Evolutionary conservation across 371 early-diverging fungal species (phyloP).

Genomic region (Haplosporangium sp.): DNA sequence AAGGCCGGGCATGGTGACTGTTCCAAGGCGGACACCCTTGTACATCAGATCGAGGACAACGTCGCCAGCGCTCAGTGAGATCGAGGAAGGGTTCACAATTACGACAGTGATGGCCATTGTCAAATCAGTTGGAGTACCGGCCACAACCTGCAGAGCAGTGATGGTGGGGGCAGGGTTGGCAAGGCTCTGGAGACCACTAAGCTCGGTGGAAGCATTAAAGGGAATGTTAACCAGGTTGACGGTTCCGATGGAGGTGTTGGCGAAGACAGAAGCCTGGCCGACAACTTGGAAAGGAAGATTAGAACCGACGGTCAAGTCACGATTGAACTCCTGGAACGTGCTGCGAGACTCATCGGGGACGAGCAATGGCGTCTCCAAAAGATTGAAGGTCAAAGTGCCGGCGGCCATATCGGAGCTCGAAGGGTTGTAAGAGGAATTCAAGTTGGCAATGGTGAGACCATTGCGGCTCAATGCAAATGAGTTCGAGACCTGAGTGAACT

Average conservation of each 20-base stretch:
- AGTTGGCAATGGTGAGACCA: slow-evolving; percentile 58
- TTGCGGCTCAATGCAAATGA: slow-evolving; percentile 61
- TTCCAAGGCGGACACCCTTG: slow-evolving; percentile 57
- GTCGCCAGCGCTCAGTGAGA: slow-evolving; percentile 62
- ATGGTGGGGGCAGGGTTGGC: slow-evolving; percentile 62
- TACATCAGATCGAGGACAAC: slow-evolving; percentile 59
- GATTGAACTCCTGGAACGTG: slow-evolving; percentile 62
- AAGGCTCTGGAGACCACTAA: slow-evolving; percentile 65
- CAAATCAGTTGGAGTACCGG: slow-evolving; percentile 56
- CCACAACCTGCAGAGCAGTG: slow-evolving; percentile 60
- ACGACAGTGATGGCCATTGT: slow-evolving; percentile 60
- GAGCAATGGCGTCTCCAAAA: slow-evolving; percentile 55
- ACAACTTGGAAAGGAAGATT: slow-evolving; percentile 59
- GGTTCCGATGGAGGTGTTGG: slow-evolving; percentile 62
- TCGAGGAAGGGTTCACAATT: slow-evolving; percentile 65
- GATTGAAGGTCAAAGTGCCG: slow-evolving; percentile 62
- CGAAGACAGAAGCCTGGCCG: slow-evolving; percentile 61
- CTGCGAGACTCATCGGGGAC: slow-evolving; percentile 55
- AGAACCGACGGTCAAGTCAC: slow-evolving; percentile 58
- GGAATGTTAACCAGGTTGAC: slow-evolving; percentile 62
- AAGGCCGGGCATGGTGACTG: slow-evolving; percentile 59
- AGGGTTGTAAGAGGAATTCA: slow-evolving; percentile 58
- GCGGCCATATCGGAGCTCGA: slow-evolving; percentile 60
- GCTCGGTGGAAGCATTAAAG: slow-evolving; percentile 61
- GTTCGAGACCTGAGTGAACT: slow-evolving; percentile 63